Conservation (phyloP, 1,139 yeast genomes). For the Hyphopichia wangnamkhiaoensis region DNA sequence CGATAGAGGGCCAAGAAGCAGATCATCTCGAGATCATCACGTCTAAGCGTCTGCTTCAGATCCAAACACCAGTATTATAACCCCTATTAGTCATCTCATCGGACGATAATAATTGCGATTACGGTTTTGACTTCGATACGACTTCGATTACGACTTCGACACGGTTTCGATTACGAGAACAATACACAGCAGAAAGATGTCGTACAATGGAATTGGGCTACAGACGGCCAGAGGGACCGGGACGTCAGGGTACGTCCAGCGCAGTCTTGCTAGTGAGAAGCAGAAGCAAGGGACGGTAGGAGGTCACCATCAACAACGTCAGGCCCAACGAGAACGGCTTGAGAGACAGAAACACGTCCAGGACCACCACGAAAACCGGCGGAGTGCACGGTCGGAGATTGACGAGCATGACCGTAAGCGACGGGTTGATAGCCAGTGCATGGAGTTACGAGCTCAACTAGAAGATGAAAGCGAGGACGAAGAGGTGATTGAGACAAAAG, state of each 20-base stretch:
- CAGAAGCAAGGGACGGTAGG: conserved; percentile 15
- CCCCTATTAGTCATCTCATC: too few species aligned
- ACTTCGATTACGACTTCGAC: too few species aligned
- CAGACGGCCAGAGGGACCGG: conserved; percentile 70
- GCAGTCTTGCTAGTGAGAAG: conserved; percentile 37
- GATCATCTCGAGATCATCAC: too few species aligned
- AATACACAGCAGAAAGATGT: conserved; percentile 45
- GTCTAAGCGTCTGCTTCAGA: too few species aligned
- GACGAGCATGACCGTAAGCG: conserved; percentile 49
- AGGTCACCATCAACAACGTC: conserved; percentile 36
- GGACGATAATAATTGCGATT: too few species aligned
- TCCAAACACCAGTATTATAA: too few species aligned
- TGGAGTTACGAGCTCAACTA: conserved; percentile 54
- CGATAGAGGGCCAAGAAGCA: too few species aligned
- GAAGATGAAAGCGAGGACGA: conserved; percentile 50
- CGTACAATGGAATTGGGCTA: conserved; percentile 69
- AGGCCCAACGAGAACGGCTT: conserved; percentile 15
- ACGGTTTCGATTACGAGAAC: too few species aligned
- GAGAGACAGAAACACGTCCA: conserved; percentile 14
- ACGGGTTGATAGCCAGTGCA: conserved; percentile 52
- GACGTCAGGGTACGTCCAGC: conserved; percentile 69
- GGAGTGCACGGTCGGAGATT: conserved; percentile 7
- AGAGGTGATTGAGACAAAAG: conserved; percentile 23
- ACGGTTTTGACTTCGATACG: too few species aligned
- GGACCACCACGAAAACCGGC: conserved; percentile 13